A percentile compares a stretch with the other conserved stretches of the same genome.
These are phyloP conservation scores for Megacollybia platyphylla DNA, from an alignment of 1,284 basidiomycete species.

Conservation along the genomic window DNA sequence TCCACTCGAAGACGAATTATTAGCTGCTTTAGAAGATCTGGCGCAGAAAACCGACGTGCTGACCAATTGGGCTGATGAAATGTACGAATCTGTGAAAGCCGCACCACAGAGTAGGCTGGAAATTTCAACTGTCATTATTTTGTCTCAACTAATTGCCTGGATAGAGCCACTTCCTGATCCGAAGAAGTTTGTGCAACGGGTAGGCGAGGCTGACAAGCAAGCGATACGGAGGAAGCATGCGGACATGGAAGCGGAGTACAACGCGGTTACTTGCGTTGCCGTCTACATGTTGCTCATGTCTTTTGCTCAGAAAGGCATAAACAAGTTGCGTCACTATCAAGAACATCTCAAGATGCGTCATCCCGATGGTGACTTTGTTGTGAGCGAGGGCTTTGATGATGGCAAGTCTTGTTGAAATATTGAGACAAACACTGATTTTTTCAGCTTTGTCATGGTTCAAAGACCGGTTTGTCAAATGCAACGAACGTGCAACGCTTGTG, in stretches of 20 bases:
- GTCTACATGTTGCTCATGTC: conserved; percentile 90
- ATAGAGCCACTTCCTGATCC: conserved; percentile 67
- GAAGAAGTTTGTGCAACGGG: conserved; percentile 51
- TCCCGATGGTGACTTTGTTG: conserved; percentile 55
- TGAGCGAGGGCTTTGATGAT: conserved; percentile 68
- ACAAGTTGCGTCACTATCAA: conserved; percentile 56
- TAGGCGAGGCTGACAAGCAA: conserved; percentile 60
- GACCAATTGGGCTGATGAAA: conserved; percentile 87
- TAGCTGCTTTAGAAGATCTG: conserved; percentile 71
- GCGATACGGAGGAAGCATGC: conserved; percentile 53
- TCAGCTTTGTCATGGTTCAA: conserved; percentile 66
- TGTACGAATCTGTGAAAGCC: conserved; percentile 74
- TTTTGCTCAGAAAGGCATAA: conserved; percentile 87
- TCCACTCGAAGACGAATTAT: conserved; percentile 70
- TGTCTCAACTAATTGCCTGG: conserved; percentile 4
- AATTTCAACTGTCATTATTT: conserved; percentile 1
- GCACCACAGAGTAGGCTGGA: conserved; percentile 57
- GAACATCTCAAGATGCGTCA: conserved; percentile 69
- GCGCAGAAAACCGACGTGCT: conserved; percentile 94
- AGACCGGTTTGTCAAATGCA: conserved; percentile 66
- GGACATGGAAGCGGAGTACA: conserved; percentile 64
- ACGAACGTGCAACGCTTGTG: conserved; percentile 60
- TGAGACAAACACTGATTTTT: conserved; percentile 3
- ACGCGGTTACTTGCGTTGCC: conserved; percentile 76
- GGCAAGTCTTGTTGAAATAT: conserved; percentile 28